A percentile compares a stretch with the other conserved stretches of the same genome.
Conservation (phyloP, 2,329 filamentous ascomycete genomes). For the Arthrocladium fulminans region DNA sequence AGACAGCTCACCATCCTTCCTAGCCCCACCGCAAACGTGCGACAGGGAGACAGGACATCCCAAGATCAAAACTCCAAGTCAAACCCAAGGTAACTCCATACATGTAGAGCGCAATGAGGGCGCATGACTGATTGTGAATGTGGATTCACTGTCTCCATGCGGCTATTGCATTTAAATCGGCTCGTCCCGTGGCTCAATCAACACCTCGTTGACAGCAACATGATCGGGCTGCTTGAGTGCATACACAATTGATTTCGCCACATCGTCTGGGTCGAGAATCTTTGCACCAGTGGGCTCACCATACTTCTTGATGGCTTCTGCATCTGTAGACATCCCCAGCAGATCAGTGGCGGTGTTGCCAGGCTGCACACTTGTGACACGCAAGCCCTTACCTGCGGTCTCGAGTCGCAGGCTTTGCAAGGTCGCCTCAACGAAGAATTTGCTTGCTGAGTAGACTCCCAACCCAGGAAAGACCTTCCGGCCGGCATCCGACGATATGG, state of each 20-base stretch:
- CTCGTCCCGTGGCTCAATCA: slow-evolving; percentile 70
- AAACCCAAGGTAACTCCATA: background rate
- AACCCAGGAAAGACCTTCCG: slow-evolving; percentile 74
- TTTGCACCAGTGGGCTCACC: slow-evolving; percentile 66
- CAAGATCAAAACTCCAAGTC: too few species aligned
- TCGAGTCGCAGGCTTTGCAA: slow-evolving; percentile 67
- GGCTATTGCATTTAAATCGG: too few species aligned
- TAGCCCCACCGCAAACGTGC: too few species aligned
- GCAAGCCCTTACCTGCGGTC: slow-evolving; percentile 62
- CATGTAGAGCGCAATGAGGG: background rate
- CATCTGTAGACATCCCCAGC: slow-evolving; percentile 64
- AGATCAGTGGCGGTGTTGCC: slow-evolving; percentile 69
- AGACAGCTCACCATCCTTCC: too few species aligned
- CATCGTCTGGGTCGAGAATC: slow-evolving; percentile 64
- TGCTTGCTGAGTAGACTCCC: slow-evolving; percentile 73
- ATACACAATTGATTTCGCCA: slow-evolving; percentile 64
- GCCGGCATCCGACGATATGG: slow-evolving; percentile 73
- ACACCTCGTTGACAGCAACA: slow-evolving; percentile 69
- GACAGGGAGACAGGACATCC: too few species aligned
- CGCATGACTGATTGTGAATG: too few species aligned
- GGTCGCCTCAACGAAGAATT: slow-evolving; percentile 77
- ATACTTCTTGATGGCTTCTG: slow-evolving; percentile 68
- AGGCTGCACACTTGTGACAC: slow-evolving; percentile 67
- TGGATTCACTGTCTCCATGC: background rate
- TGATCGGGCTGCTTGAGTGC: slow-evolving; percentile 65